A percentile compares a stretch with the other conserved stretches of the same genome.
Conservation (phyloP, 495 filamentous ascomycete genomes). For the Lichenothelia convexa region DNA sequence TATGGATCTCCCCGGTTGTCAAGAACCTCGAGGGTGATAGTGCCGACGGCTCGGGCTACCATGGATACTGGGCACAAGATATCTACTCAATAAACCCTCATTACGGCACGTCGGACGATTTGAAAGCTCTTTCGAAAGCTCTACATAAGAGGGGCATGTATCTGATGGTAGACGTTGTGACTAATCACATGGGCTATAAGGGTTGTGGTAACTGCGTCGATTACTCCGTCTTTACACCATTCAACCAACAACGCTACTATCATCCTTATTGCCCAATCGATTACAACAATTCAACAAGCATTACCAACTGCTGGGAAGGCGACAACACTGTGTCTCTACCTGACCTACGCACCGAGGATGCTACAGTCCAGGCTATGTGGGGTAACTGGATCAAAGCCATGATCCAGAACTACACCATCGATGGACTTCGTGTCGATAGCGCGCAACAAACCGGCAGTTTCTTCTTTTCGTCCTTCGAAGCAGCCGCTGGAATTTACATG, state of each 20-base stretch:
- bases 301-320: constrained; percentile 44
- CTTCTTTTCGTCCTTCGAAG: constrained; percentile 48
- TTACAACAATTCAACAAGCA: constrained; percentile 31
- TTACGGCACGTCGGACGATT: constrained; percentile 44
- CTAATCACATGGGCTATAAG: constrained; percentile 57
- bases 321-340: constrained; percentile 42
- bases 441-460: constrained; percentile 51
- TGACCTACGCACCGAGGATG: constrained; percentile 48
- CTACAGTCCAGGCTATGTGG: constrained; percentile 37
- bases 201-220: constrained; percentile 36
- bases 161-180: constrained; percentile 62
- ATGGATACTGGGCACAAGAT: constrained; percentile 62
- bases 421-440: constrained; percentile 60
- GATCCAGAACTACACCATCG: constrained; percentile 49
- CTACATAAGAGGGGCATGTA: constrained; percentile 50
- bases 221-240: constrained; percentile 44
- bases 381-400: constrained; percentile 46
- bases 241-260: constrained; percentile 44
- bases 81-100: constrained; percentile 44
- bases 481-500: constrained; percentile 50
- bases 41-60: constrained; percentile 14
- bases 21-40: constrained; percentile 29
- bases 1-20: constrained; percentile 67
- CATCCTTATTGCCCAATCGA: constrained; percentile 50
- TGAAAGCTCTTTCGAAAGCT: constrained; percentile 38